Base-by-base conservation (phyloP, 371 early-diverging fungal genomes). In the Apophysomyces elegans region DNA sequence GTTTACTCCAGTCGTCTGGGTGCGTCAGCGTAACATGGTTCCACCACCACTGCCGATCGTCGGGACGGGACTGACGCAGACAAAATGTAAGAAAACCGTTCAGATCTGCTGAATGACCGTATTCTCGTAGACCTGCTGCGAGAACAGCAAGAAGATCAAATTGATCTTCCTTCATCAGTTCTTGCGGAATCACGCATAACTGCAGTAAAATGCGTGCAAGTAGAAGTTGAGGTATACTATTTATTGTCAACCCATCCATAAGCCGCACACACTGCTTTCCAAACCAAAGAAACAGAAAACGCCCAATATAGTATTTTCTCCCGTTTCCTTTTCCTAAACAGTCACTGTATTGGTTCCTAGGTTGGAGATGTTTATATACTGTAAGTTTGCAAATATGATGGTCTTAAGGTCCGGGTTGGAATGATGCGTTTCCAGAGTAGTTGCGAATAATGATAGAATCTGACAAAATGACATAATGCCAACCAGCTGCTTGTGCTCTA, bases 401-500 rank as follows among this genome's bases (percentile, higher is more conserved):
- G 21, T 21, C 54, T 50, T 50, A 50, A 50, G 54, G 16, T 50
- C 54, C 54, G n/a, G 21, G 54, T 50, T 50, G 54, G 54, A 50
- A 50, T 21, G 54, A 21, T 21, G 54, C 9, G 21, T 11, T 50
- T 50, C 54, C 54, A 50, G 74, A 67, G 60, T 67, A 70, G 26
- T 77, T 69, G 57, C 77, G 75, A 18, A 80, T 58, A 60, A 74
- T 70, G 6, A 80, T 59, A 36, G 78, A 73, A 68, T 89, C 89
- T 37, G 85, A 81, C 13, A 84, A 56, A 41, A 89, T 83, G 36
- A 77, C 65, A 64, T 81, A 84, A 11, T 71, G 76, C 79, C 84
- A 83, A 9, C 86, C 86, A 26, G 86, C 79, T 5, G 54, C 13
- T 43, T 79, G 81, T 7, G 87, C 84, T 68, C 77, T 78, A 58